A percentile compares a stretch with the other conserved stretches of the same genome.
Conservation (phyloP, 352 stramenopile genomes). For the Phytopythium ostracodes region DNA sequence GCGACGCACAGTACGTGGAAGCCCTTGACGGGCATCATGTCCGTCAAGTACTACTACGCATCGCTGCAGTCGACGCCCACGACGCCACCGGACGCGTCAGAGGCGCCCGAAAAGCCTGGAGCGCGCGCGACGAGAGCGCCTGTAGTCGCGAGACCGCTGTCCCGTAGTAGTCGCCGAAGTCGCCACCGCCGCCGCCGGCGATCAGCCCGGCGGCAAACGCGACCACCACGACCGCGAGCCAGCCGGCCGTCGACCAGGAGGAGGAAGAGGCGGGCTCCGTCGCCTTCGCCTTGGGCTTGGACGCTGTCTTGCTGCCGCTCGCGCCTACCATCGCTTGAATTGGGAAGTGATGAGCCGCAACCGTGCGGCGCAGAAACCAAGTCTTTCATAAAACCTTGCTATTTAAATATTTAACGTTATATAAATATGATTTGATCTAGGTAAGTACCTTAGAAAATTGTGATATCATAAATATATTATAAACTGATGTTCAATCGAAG, state of each 20-base stretch:
- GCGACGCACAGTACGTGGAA: conserved; percentile 71
- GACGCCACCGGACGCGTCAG: conserved; percentile 1
- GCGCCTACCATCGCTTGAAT: conserved; percentile 1
- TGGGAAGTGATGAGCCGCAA: background rate
- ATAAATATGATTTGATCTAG: too few relatives aligned
- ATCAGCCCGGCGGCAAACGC: conserved; percentile 10
- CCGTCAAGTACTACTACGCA: conserved; percentile 46
- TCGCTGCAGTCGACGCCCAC: conserved; percentile 27
- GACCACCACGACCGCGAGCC: conserved; percentile 13
- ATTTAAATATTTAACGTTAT: too few relatives aligned
- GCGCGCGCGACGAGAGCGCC: conserved; percentile 12
- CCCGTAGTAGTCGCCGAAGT: background rate
- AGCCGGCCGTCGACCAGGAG: conserved; percentile 6
- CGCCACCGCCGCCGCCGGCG: conserved; percentile 2
- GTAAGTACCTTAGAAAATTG: too few relatives aligned
- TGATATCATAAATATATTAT: too few relatives aligned
- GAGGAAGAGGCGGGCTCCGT: background rate
- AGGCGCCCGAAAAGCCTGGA: conserved; percentile 12
- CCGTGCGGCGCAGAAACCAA: too few relatives aligned
- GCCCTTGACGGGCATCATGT: conserved; percentile 52
- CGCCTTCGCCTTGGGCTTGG: conserved; percentile 1
- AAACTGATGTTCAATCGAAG: too few relatives aligned
- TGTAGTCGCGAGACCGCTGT: conserved; percentile 8
- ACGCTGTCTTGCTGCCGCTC: background rate
- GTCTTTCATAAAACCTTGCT: too few relatives aligned